Evolutionary conservation across 257 asterid species (phyloP).

Genomic region (Capsicum baccatum): DNA sequence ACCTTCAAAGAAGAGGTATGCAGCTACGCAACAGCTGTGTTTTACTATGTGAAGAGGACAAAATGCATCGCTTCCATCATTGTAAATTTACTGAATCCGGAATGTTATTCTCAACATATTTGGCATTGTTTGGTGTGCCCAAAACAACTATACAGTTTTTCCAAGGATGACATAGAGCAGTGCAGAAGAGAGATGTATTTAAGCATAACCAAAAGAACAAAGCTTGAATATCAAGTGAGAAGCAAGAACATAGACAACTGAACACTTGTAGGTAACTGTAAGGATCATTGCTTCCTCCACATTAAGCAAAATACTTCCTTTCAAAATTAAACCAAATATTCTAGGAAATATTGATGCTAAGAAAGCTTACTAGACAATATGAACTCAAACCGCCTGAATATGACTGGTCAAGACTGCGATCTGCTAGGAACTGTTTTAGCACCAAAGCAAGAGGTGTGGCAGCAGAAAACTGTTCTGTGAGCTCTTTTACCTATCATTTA

Average conservation of each 20-base stretch:
- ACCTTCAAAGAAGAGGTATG: neutral
- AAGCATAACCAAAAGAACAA: conserved; percentile 20
- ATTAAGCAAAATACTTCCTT: neutral
- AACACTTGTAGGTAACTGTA: conserved; percentile 1
- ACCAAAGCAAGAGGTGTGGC: conserved; percentile 89
- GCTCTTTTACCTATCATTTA: conserved; percentile 79
- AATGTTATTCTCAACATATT: neutral
- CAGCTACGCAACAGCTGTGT: neutral
- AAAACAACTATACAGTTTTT: conserved; percentile 20
- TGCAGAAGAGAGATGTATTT: neutral
- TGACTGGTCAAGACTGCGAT: conserved; percentile 95
- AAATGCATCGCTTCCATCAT: neutral
- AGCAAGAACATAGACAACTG: neutral
- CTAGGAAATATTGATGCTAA: neutral
- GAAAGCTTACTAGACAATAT: conserved; percentile 81
- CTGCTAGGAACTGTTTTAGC: conserved; percentile 96
- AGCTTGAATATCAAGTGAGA: neutral
- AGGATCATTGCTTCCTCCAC: neutral
- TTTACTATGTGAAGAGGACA: neutral
- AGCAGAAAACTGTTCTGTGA: conserved; percentile 90
- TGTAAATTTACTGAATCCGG: neutral
- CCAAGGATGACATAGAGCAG: neutral
- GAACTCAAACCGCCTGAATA: conserved; percentile 99
- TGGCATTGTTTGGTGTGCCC: neutral
- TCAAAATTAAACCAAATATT: neutral